Conservation (phyloP, 805 yeast genomes). For the Lipomyces anomalus region DNA sequence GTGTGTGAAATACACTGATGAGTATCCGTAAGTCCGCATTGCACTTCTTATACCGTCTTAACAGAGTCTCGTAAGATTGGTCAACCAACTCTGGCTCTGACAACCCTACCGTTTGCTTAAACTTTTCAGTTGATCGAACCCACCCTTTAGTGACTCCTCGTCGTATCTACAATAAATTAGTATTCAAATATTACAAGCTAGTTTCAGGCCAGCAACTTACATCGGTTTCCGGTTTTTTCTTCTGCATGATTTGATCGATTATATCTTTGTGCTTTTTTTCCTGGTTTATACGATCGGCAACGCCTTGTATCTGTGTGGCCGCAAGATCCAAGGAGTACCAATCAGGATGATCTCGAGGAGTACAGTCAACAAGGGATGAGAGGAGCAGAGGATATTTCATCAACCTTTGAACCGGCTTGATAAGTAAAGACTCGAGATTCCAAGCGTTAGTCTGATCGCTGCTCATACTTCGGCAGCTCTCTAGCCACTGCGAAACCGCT, state of each 20-base stretch:
- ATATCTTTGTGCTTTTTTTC: conserved; percentile 1
- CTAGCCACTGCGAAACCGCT: conserved; percentile 33
- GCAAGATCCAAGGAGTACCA: conserved; percentile 34
- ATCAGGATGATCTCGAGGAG: conserved; percentile 41
- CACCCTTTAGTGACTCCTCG: conserved; percentile 4
- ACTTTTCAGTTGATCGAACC: conserved; percentile 14
- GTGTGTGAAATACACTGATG: conserved; percentile 6
- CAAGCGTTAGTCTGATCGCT: conserved; percentile 34
- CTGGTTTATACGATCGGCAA: conserved; percentile 15
- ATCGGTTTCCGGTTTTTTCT: too few relatives aligned
- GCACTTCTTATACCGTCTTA: conserved; percentile 14
- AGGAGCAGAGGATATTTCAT: conserved; percentile 39
- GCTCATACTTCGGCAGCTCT: conserved; percentile 30
- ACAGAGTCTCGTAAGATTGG: conserved; percentile 10
- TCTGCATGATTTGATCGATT: too few relatives aligned
- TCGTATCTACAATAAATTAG: conserved; percentile 1
- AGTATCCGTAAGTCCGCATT: conserved; percentile 13
- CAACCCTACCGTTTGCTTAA: conserved; percentile 9
- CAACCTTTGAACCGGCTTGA: conserved; percentile 44
- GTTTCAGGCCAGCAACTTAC: too few relatives aligned
- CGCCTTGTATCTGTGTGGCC: conserved; percentile 4
- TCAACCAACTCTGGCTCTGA: conserved; percentile 8
- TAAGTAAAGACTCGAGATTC: conserved; percentile 39
- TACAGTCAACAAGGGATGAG: conserved; percentile 30
- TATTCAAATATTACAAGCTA: not conserved